Percentiles rank a stretch among this genome's conserved stretches.
Evolutionary conservation across 345 rosid genomes (phyloP).

Genomic region (Corchorus olitorius): DNA sequence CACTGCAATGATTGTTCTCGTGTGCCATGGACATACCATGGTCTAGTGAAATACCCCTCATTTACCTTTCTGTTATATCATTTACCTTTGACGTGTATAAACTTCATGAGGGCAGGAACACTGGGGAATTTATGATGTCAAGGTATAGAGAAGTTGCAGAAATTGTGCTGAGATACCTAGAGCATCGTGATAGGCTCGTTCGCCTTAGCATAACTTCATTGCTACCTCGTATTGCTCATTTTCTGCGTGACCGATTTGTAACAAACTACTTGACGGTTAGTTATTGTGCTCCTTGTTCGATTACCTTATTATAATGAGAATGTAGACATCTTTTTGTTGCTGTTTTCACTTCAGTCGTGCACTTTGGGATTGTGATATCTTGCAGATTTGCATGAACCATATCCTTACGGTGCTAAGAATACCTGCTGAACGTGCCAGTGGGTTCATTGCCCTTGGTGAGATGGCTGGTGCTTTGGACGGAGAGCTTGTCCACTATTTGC

Average conservation of each 20-base stretch:
- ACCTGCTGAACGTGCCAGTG: slow-evolving; percentile 97
- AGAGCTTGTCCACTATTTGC: slow-evolving; percentile 90
- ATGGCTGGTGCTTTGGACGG: slow-evolving; percentile 99
- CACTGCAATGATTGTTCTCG: background rate
- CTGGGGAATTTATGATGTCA: slow-evolving; percentile 99
- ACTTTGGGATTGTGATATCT: slow-evolving; percentile 23
- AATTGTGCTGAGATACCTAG: slow-evolving; percentile 89
- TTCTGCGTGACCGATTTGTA: slow-evolving; percentile 95
- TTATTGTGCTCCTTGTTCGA: slow-evolving; percentile 21
- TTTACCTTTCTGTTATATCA: background rate
- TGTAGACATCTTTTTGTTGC: slow-evolving; percentile 1
- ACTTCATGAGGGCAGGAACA: slow-evolving; percentile 66
- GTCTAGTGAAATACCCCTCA: background rate
- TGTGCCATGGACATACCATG: background rate
- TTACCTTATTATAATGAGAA: slow-evolving; percentile 6
- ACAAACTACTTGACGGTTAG: slow-evolving; percentile 87
- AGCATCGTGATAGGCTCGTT: slow-evolving; percentile 94
- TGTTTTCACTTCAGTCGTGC: background rate
- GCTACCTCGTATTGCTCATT: slow-evolving; percentile 99
- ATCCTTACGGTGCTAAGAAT: slow-evolving; percentile 79
- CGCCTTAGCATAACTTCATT: slow-evolving; percentile 98
- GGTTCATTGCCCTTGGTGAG: slow-evolving; percentile 97
- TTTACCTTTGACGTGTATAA: slow-evolving; percentile 19
- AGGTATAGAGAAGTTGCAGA: slow-evolving; percentile 99
- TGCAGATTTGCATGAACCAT: slow-evolving; percentile 97